Conservation (phyloP, 331 rosid genomes). For the Malus hybrid region DNA sequence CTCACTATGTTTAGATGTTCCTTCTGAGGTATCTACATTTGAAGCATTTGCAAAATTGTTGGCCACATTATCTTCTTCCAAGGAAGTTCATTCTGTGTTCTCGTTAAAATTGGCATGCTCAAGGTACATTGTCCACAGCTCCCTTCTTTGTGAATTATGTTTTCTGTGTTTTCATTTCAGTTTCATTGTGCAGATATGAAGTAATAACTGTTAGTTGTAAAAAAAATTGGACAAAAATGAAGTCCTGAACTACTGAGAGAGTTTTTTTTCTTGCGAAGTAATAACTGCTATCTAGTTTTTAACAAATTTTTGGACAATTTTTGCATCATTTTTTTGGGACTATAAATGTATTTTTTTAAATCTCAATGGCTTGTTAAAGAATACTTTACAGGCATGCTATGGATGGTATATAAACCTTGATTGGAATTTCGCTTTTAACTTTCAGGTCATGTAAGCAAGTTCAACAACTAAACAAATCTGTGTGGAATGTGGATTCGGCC, state of each 20-base stretch:
- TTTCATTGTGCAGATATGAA: not conserved
- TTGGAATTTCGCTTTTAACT: slow-evolving; percentile 13
- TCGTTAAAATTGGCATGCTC: slow-evolving; percentile 71
- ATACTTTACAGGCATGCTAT: not conserved
- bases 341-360: not conserved
- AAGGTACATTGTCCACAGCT: slow-evolving; percentile 42
- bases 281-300: not conserved
- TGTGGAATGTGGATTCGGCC: slow-evolving; percentile 76
- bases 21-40: slow-evolving; percentile 88
- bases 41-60: slow-evolving; percentile 86
- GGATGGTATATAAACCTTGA: not conserved
- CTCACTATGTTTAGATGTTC: slow-evolving; percentile 72
- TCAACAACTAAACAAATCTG: slow-evolving; percentile 83
- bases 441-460: slow-evolving; percentile 81
- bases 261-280: not conserved
- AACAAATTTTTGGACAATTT: not conserved
- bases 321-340: not conserved
- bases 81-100: slow-evolving; percentile 81
- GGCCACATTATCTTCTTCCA: slow-evolving; percentile 83
- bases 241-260: not conserved
- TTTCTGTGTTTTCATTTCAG: not conserved
- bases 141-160: not conserved
- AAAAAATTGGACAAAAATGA: not conserved
- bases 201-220: not conserved
- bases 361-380: not conserved